Evolutionary conservation across 73 alveolate genomes (phyloP), one percentile per base, ranked within the genome.

Genomic region (Tetrahymena elliotti): DNA sequence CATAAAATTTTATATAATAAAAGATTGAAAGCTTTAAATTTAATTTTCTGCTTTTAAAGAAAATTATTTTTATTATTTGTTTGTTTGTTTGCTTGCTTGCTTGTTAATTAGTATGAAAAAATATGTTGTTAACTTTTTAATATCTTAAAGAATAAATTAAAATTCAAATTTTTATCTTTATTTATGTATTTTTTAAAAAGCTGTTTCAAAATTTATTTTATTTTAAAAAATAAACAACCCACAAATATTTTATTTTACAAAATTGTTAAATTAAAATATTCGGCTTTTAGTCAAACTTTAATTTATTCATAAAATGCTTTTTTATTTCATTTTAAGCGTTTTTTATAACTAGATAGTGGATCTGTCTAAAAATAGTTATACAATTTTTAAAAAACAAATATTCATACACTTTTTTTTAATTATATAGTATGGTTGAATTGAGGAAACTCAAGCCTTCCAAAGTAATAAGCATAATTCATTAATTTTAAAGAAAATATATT

Each of bases 401-500:
- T 68, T 27, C 36, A 24, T 31, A 27, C 38, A n/a, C 34, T 27
- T n/a, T 68, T 27, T 22, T 16, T 68, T 68, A 7, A 68, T 68
- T 68, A n/a, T 68, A 68, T 68, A 68, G 13, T 68, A 18, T 3
- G 34, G 20, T 31, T 27, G n/a, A n/a, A n/a, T 27, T 11, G 22
- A 24, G 22, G 16, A 22, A 68, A 38, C 41, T 94, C 96, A 94
- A 38, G 96, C 96, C 94, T 94, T 94, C 96, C 96, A 94, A 33
- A 94, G 94, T 15, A 94, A 33, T 38, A 94, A 83, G 34, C 82
- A 94, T 38, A 94, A 83, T 94, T 94, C 96, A 40, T 83, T 94
- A 27, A 83, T 84, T 83, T 94, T 39, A 83, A 40, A 94, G 52
- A 97, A 97, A 35, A 97, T 41, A 83, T 97, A 97, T 93, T 96